Percentiles rank a stretch among this genome's conserved stretches.
phyloP scores from a whole-genome alignment of 495 filamentous ascomycete species.

The Venustampulla echinocandica region DNA sequence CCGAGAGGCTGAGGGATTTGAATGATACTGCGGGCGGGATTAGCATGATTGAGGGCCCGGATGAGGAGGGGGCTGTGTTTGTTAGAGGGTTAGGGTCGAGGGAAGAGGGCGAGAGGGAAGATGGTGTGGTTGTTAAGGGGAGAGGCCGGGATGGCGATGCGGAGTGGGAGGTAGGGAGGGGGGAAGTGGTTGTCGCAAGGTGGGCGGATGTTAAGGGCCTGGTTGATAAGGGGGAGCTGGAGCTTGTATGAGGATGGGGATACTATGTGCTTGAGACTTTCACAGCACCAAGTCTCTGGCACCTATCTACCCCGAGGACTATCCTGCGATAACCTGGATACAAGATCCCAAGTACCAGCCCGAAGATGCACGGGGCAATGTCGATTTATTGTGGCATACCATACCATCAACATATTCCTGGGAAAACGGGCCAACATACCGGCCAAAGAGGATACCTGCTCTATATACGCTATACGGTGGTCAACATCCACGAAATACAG shows the following conservation, averaged over 20 bases:
- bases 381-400: no score
- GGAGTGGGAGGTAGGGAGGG: constrained; percentile 55
- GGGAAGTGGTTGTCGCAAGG: constrained; percentile 78
- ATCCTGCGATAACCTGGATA: no score
- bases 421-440: no score
- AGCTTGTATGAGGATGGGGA: constrained; percentile 58
- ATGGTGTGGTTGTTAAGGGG: constrained; percentile 22
- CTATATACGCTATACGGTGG: no score
- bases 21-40: constrained; percentile 86
- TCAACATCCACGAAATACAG: no score
- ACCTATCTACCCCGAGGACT: no score
- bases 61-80: constrained; percentile 75
- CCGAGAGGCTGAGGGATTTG: constrained; percentile 61
- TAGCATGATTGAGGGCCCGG: constrained; percentile 85
- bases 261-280: no score
- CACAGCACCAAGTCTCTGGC: no score
- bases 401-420: no score
- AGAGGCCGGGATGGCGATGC: constrained; percentile 51
- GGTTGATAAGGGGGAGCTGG: constrained; percentile 66
- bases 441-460: no score
- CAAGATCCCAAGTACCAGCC: no score
- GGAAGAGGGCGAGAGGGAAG: constrained; percentile 41
- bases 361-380: no score
- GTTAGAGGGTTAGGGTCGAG: constrained; percentile 55
- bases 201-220: constrained; percentile 73